Evolutionary conservation across 2,329 filamentous ascomycete genomes (phyloP), one percentile per base, ranked within the genome.

Genomic region (Leptographium flavum): DNA sequence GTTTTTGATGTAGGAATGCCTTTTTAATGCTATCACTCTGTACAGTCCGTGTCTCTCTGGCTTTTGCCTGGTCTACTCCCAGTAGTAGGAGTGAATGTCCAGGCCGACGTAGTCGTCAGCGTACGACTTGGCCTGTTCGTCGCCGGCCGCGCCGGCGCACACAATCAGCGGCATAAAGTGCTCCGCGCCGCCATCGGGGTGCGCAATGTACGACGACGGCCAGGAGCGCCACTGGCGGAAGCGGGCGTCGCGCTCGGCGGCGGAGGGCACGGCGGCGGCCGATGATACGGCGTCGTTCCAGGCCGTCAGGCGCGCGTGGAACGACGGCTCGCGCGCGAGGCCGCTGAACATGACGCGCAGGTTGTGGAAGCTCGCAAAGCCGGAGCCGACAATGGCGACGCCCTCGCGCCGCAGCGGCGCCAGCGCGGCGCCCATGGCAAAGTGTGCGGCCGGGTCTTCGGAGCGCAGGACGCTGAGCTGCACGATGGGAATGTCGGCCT

Each of bases 81-180:
- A 77, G 49, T 74, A 76, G 52, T 71, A 77, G 22, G 72, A 74
- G 49, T 61, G 68, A 42, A 75, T 73, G 39, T 71, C 63, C 31
- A 72, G 46, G 2, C 69, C 71, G 42, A 59, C 23, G 50, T 64
- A 73, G 6, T 66, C 57, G 55, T 77, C 73, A n/a, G 56, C 58
- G 51, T 74, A 76, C 14, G 50, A 57, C 50, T 57, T 60, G 17
- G 60, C 66, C 55, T 57, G 57, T 55, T 57, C 58, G 19, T 67
- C 67, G 13, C 57, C 64, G 0, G 68, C 72, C 0, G 67, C 67
- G 1, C 69, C 73, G 4, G 71, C 70, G 52, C 69, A 73, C 28
- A 78, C 74, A 39, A 76, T 55, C 58, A 79, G 55, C 47, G 74
- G 74, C 64, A 78, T 58, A 45, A 78, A 76, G 51, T 79, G 74